These are phyloP conservation scores for Kuraishia borneana DNA, from an alignment of 805 yeast species.

Conservation along the genomic window DNA sequence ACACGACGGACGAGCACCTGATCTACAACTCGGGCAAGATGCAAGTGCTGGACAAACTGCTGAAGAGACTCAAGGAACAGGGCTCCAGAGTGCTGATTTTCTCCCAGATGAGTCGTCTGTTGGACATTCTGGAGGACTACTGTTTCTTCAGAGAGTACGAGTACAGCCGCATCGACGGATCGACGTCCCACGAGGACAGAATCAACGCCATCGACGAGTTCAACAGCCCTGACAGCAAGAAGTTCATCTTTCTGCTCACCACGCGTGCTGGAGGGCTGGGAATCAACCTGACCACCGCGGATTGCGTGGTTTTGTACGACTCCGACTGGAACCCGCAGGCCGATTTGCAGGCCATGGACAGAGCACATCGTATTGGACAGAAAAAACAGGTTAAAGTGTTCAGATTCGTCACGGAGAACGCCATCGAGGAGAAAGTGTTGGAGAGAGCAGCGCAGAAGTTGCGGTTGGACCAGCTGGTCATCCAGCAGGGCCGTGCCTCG, in stretches of 20 bases:
- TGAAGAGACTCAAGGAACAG: conserved; percentile 49
- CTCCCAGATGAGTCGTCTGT: conserved; percentile 75
- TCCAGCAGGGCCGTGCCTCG: conserved; percentile 56
- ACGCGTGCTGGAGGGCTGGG: conserved; percentile 91
- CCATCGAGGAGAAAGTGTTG: conserved; percentile 73
- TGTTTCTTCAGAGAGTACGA: conserved; percentile 57
- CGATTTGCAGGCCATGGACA: conserved; percentile 81
- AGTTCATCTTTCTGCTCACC: conserved; percentile 62
- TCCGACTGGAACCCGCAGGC: conserved; percentile 90
- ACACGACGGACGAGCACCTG: conserved; percentile 75
- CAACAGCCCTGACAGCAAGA: conserved; percentile 61
- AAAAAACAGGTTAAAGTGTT: conserved; percentile 75
- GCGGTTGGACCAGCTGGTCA: conserved; percentile 70
- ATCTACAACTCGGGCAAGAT: conserved; percentile 64
- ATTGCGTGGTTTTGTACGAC: conserved; percentile 63
- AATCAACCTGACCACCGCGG: conserved; percentile 70
- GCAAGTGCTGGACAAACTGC: conserved; percentile 61
- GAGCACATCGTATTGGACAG: conserved; percentile 85
- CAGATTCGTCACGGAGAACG: conserved; percentile 69
- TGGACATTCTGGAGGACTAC: conserved; percentile 75
- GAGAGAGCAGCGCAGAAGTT: conserved; percentile 77
- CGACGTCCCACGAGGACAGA: conserved; percentile 71
- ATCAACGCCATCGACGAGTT: conserved; percentile 68
- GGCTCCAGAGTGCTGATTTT: conserved; percentile 74
- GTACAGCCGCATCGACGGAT: conserved; percentile 77